These are phyloP conservation scores for Aureobasidium pullulans DNA, from an alignment of 2,329 filamentous ascomycete genomes.

Conservation along the genomic window DNA sequence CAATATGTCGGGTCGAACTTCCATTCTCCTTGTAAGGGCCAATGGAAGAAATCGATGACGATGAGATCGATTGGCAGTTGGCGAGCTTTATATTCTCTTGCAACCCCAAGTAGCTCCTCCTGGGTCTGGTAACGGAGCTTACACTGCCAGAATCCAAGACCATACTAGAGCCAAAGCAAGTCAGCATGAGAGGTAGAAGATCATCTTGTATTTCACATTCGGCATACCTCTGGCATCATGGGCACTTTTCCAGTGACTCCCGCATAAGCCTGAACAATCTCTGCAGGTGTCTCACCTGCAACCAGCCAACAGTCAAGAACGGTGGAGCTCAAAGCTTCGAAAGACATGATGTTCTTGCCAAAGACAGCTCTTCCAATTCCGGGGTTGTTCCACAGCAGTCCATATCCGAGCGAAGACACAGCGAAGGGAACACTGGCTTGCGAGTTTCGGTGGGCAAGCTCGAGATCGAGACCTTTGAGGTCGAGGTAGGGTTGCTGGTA, in stretches of 20 bases:
- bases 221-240: constrained; percentile 50
- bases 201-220: constrained; percentile 33
- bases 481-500: constrained; percentile 59
- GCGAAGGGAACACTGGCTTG: constrained; percentile 59
- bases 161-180: constrained; percentile 21
- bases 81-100: constrained; percentile 50
- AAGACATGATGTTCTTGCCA: constrained; percentile 54
- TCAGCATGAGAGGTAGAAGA: constrained; percentile 34
- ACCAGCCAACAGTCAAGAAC: constrained; percentile 59
- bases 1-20: constrained; percentile 57
- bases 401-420: constrained; percentile 54
- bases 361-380: constrained; percentile 54
- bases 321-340: constrained; percentile 53
- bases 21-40: constrained; percentile 61
- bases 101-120: constrained; percentile 54
- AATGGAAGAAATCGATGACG: constrained; percentile 63
- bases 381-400: constrained; percentile 61
- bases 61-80: constrained; percentile 56
- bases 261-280: constrained; percentile 52
- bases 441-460: constrained; percentile 59
- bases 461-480: constrained; percentile 55
- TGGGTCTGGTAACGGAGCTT: constrained; percentile 60
- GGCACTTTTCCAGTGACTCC: constrained; percentile 52
- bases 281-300: constrained; percentile 46
- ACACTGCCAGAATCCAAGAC: constrained; percentile 62